phyloP scores from a whole-genome alignment of 768 basidiomycete species.

The Leccinum subtestaceum region DNA sequence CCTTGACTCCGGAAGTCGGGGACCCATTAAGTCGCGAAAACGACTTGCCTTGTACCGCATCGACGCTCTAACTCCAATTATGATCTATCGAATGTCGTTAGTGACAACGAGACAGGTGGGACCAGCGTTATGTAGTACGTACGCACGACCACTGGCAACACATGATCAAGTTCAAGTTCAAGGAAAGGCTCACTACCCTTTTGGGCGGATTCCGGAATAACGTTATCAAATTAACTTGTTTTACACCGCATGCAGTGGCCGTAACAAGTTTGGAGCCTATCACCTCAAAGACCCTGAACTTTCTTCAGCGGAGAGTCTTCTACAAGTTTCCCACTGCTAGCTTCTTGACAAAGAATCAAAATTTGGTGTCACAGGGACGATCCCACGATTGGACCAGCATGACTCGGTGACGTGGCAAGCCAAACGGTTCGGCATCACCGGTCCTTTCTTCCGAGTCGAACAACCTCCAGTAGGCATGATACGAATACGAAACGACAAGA shows the following conservation, averaged over 20 bases:
- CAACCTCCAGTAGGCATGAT: not conserved
- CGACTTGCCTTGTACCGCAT: not conserved
- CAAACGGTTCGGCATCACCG: not conserved
- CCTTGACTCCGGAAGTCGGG: not conserved
- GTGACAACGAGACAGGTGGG: not conserved
- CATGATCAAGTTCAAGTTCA: not conserved
- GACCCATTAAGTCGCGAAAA: not conserved
- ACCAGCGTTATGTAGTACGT: not conserved
- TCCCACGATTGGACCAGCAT: not conserved
- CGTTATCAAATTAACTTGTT: not conserved
- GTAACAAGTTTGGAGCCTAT: not conserved
- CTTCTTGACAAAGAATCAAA: not conserved
- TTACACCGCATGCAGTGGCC: not conserved
- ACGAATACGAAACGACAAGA: not conserved
- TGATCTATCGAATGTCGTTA: not conserved
- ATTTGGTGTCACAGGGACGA: not conserved
- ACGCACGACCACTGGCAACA: not conserved
- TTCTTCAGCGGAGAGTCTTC: not conserved
- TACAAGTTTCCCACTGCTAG: not conserved
- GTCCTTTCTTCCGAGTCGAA: slow-evolving; percentile 1
- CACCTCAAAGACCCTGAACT: not conserved
- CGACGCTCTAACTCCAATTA: not conserved
- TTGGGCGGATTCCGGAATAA: not conserved
- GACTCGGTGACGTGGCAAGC: slow-evolving; percentile 13
- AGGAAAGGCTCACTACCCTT: not conserved